These are phyloP conservation scores for Trichoderma parareesei DNA, from an alignment of 495 filamentous ascomycete species.

Conservation along the genomic window DNA sequence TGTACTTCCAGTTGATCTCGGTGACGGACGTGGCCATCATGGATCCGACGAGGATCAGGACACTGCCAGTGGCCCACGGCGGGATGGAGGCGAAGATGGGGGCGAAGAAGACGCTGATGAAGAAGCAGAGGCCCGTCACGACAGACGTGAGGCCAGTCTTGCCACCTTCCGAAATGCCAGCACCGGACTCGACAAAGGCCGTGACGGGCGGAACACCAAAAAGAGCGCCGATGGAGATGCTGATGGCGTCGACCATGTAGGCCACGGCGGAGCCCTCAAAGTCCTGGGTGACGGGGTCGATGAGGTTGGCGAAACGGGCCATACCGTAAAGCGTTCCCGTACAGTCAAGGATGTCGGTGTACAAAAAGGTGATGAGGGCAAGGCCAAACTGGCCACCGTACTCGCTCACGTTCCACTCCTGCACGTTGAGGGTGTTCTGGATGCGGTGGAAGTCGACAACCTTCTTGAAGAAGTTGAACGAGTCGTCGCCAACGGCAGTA, in stretches of 20 bases:
- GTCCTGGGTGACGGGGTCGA: constrained; percentile 65
- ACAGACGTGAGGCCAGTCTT: constrained; percentile 76
- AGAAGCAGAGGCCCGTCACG: constrained; percentile 68
- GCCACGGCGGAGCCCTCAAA: constrained; percentile 72
- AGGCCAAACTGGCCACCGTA: constrained; percentile 62
- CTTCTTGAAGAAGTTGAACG: constrained; percentile 77
- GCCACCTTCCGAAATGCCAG: constrained; percentile 77
- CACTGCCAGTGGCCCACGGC: constrained; percentile 76
- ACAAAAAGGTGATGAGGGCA: constrained; percentile 75
- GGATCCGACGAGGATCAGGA: constrained; percentile 69
- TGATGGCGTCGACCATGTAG: constrained; percentile 70
- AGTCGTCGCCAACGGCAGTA: constrained; percentile 51
- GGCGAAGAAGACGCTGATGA: constrained; percentile 78
- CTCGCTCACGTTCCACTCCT: constrained; percentile 57
- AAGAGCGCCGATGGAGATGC: constrained; percentile 68
- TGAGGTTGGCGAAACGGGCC: constrained; percentile 66
- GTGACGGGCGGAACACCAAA: constrained; percentile 70
- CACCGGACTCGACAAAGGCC: constrained; percentile 75
- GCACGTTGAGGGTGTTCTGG: constrained; percentile 51
- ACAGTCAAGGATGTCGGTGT: constrained; percentile 74
- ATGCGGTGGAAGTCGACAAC: constrained; percentile 76
- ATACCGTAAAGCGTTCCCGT: constrained; percentile 77
- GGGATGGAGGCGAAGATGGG: constrained; percentile 81
- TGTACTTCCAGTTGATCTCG: constrained; percentile 79
- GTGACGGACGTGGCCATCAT: constrained; percentile 69